Evolutionary conservation across 805 yeast species (phyloP).

Genomic region (Candida khao-thaluensis): DNA sequence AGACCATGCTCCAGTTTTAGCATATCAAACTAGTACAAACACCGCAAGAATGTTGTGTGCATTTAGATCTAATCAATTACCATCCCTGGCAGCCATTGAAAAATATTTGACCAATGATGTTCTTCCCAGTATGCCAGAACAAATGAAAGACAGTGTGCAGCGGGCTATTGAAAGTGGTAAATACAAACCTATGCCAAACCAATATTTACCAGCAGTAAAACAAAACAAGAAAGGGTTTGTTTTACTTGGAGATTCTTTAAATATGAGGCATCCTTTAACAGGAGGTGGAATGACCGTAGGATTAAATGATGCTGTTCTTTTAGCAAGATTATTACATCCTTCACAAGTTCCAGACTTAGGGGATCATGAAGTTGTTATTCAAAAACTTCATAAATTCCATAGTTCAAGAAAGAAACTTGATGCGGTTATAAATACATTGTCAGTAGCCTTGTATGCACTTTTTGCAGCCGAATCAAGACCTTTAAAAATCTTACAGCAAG

Average conservation of each 20-base stretch:
- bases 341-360: conserved; percentile 51
- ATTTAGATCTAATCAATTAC: conserved; percentile 69
- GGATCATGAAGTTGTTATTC: conserved; percentile 56
- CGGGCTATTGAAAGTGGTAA: conserved; percentile 55
- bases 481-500: conserved; percentile 70
- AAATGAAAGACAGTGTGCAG: conserved; percentile 63
- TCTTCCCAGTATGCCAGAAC: conserved; percentile 64
- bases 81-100: conserved; percentile 62
- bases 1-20: conserved; percentile 79
- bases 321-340: conserved; percentile 63
- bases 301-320: conserved; percentile 73
- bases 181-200: conserved; percentile 90
- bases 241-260: conserved; percentile 87
- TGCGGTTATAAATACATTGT: conserved; percentile 83
- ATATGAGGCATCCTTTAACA: conserved; percentile 97
- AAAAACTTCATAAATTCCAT: conserved; percentile 67
- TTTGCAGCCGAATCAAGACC: conserved; percentile 81
- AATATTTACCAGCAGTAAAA: conserved; percentile 74
- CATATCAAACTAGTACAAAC: conserved; percentile 79
- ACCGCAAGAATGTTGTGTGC: conserved; percentile 92
- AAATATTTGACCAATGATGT: conserved; percentile 61
- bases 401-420: conserved; percentile 73
- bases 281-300: conserved; percentile 99
- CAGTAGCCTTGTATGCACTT: conserved; percentile 84
- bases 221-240: conserved; percentile 71